Evolutionary conservation across 768 basidiomycete species (phyloP).

Genomic region (Podaxis sp.): DNA sequence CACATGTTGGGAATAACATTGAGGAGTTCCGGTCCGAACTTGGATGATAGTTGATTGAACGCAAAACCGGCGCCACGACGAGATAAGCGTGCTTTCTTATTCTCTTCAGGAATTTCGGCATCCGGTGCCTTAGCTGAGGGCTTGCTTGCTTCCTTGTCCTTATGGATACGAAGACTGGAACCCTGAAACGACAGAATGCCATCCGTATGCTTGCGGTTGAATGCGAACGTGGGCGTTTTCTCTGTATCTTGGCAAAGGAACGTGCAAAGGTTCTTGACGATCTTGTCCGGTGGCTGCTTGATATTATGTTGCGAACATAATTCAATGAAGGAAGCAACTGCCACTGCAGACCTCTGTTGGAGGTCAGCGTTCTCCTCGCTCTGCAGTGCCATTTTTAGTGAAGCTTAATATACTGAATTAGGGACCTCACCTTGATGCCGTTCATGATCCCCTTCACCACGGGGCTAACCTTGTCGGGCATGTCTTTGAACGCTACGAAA

Average conservation of each 20-base stretch:
- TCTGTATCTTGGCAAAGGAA: constrained; percentile 92
- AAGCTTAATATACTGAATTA: not conserved
- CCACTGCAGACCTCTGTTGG: constrained; percentile 82
- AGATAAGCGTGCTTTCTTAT: constrained; percentile 63
- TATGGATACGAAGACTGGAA: constrained; percentile 27
- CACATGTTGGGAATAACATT: constrained; percentile 91
- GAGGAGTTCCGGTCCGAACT: constrained; percentile 73
- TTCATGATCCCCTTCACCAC: constrained; percentile 98
- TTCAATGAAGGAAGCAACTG: constrained; percentile 85
- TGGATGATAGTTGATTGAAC: constrained; percentile 71
- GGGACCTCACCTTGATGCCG: constrained; percentile 78
- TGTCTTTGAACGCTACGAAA: constrained; percentile 80
- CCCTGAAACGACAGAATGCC: constrained; percentile 79
- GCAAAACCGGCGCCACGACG: constrained; percentile 85
- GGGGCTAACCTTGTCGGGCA: constrained; percentile 93
- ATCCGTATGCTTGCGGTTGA: constrained; percentile 53
- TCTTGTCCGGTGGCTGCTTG: constrained; percentile 88
- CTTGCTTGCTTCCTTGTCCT: constrained; percentile 27
- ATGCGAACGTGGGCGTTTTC: constrained; percentile 86
- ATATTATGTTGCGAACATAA: constrained; percentile 76
- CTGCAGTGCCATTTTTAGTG: constrained; percentile 34
- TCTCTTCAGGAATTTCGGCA: constrained; percentile 48
- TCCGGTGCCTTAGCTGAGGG: constrained; percentile 40
- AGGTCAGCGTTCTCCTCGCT: constrained; percentile 87
- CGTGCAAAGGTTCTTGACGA: constrained; percentile 94